Base-by-base conservation (phyloP, 1,139 yeast species). In the Candida neerlandica region DNA sequence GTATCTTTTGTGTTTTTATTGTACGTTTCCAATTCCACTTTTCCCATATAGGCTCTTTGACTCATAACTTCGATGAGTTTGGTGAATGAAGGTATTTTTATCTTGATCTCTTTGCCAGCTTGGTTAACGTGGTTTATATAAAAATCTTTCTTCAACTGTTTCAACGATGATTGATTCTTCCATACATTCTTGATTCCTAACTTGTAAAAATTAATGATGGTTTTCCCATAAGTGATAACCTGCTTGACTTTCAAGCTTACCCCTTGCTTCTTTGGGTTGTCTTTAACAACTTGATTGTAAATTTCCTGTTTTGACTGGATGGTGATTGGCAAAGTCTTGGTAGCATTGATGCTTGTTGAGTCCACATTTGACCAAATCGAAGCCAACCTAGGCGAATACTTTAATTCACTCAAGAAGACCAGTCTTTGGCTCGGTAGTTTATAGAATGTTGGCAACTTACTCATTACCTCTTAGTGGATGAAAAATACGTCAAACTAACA, bases 131-230 rank as follows among this genome's bases (percentile, higher is more conserved):
- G 63, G 19, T 62, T 56, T 4, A 58, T 38, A 44, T 63, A 65
- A 49, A 52, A 66, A 30, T 56, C 51, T 12, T 56, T 34, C 45
- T 60, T 60, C 35, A 77, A 47, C 4, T 50, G 32, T 7, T 60
- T 65, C 12, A 65, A 61, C 5, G 53, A 51, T 32, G 58, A 60
- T 43, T 78, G 72, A 42, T 68, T 65, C 3, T 62, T 55, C 83
- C 85, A 82, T 1, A 82, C 78, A 55, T 79, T 81, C 12, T 61
- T 56, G 2, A 82, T 70, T 1, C 89, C 89, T 0, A 63, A 58
- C 53, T 77, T 78, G 64, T 82, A 83, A 61, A 84, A 84, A 2
- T 56, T 55, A 32, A 74, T 58, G 44, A 80, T 54, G 0, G 66
- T 53, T 57, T 76, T 78, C 18, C 74, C 80, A 57, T 71, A 80